A percentile compares a stretch with the other conserved stretches of the same genome.
These are phyloP conservation scores for Arachnomyces sp. DNA, from an alignment of 2,329 filamentous ascomycete species.

Conservation along the genomic window DNA sequence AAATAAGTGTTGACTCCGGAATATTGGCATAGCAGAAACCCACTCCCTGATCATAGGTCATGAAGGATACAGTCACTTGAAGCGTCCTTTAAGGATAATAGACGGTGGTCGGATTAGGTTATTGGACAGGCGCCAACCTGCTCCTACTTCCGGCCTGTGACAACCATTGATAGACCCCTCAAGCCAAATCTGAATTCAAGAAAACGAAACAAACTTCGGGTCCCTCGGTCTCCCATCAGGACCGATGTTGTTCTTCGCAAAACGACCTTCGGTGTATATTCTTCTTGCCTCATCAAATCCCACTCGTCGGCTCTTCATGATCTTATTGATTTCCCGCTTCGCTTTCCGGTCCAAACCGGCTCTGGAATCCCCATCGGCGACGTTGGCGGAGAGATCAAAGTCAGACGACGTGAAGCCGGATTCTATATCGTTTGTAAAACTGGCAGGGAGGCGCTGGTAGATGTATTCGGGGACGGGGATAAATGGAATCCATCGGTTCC, in stretches of 20 bases:
- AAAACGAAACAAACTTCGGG: constrained; percentile 94
- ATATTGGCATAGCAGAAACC: no score
- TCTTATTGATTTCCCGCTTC: constrained; percentile 73
- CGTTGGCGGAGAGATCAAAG: constrained; percentile 75
- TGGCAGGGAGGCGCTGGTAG: constrained; percentile 68
- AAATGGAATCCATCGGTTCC: constrained; percentile 64
- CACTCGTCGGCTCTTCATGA: constrained; percentile 81
- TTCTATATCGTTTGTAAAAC: constrained; percentile 78
- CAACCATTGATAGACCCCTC: neutral
- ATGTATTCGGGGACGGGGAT: constrained; percentile 59
- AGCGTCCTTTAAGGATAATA: no score
- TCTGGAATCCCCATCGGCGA: constrained; percentile 68
- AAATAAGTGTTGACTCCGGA: no score
- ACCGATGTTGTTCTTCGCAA: constrained; percentile 80
- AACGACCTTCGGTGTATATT: constrained; percentile 75
- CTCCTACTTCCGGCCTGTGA: neutral
- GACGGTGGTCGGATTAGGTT: neutral
- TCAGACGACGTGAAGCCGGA: constrained; percentile 72
- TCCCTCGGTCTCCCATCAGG: constrained; percentile 80
- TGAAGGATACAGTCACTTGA: no score
- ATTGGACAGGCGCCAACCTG: neutral
- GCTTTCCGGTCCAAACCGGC: constrained; percentile 70
- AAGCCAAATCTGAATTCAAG: constrained; percentile 35
- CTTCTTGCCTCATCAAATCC: constrained; percentile 86
- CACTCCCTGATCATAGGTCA: no score